Evolutionary conservation across 805 yeast genomes (phyloP).

Genomic region (Priceomyces castillae): DNA sequence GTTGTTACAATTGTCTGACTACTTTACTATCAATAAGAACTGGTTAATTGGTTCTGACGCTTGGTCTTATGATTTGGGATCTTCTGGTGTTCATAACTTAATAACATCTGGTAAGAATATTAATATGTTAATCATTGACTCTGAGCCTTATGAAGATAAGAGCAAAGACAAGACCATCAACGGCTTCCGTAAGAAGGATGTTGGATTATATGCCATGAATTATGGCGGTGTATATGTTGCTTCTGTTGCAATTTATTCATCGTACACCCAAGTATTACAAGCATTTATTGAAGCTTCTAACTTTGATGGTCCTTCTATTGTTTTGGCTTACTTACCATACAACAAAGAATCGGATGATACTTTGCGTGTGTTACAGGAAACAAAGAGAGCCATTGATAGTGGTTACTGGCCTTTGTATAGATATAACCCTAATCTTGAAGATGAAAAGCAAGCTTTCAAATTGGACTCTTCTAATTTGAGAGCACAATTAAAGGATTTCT

Average conservation of each 20-base stretch:
- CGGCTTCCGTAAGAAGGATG: constrained; percentile 75
- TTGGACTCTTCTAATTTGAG: constrained; percentile 82
- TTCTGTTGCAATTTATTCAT: constrained; percentile 88
- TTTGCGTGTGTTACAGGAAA: constrained; percentile 74
- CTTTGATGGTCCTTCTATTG: constrained; percentile 86
- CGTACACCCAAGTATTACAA: constrained; percentile 88
- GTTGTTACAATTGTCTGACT: constrained; percentile 46
- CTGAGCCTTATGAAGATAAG: constrained; percentile 61
- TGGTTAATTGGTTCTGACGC: constrained; percentile 95
- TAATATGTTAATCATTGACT: constrained; percentile 83
- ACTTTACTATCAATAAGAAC: constrained; percentile 48
- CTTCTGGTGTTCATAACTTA: constrained; percentile 86
- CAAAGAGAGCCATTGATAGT: constrained; percentile 84
- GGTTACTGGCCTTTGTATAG: constrained; percentile 98
- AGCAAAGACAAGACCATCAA: constrained; percentile 30
- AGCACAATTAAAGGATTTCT: constrained; percentile 70
- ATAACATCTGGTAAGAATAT: constrained; percentile 71
- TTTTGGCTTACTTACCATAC: constrained; percentile 87
- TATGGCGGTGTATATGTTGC: constrained; percentile 89
- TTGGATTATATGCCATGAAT: constrained; percentile 93
- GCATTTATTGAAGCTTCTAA: constrained; percentile 87
- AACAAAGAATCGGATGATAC: constrained; percentile 62
- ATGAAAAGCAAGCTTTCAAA: constrained; percentile 59
- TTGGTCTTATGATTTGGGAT: constrained; percentile 92
- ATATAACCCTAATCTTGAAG: constrained; percentile 62